Conservation (phyloP, 2,329 filamentous ascomycete species). For the Calonectria pseudoreteaudii region DNA sequence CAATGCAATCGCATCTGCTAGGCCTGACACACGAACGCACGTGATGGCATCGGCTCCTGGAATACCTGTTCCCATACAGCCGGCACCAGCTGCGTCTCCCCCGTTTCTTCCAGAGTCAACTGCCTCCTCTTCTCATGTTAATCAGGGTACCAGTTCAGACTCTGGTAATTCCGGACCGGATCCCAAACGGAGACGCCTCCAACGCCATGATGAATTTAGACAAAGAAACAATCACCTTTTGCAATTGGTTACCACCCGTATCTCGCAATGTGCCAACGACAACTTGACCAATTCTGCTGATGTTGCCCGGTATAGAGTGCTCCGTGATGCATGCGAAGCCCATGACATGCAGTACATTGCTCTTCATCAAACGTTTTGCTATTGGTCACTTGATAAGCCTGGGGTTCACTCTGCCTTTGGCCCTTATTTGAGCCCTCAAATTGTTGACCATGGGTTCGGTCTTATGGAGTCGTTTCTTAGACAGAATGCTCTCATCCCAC, state of each 20-base stretch:
- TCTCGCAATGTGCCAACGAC: conserved; percentile 31
- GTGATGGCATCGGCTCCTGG: conserved; percentile 9
- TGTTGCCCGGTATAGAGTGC: conserved; percentile 62
- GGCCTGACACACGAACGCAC: background rate
- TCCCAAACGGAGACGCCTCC: conserved; percentile 31
- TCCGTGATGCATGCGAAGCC: conserved; percentile 65
- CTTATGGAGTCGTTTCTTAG: conserved; percentile 35
- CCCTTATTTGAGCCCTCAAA: background rate
- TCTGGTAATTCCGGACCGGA: background rate
- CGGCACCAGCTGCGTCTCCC: background rate
- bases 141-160: background rate
- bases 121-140: background rate
- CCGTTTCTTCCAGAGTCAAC: background rate
- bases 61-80: background rate
- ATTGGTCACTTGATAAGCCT: conserved; percentile 58
- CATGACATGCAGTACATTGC: conserved; percentile 73
- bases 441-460: conserved; percentile 39
- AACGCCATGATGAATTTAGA: background rate
- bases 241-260: conserved; percentile 30
- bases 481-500: conserved; percentile 37
- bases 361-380: conserved; percentile 74
- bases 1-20: background rate
- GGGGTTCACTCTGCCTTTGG: conserved; percentile 47
- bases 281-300: conserved; percentile 51
- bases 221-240: conserved; percentile 12